Evolutionary conservation across 2,329 filamentous ascomycete species (phyloP), one percentile per base, ranked within the genome.

Genomic region (Fusarium lateritium): DNA sequence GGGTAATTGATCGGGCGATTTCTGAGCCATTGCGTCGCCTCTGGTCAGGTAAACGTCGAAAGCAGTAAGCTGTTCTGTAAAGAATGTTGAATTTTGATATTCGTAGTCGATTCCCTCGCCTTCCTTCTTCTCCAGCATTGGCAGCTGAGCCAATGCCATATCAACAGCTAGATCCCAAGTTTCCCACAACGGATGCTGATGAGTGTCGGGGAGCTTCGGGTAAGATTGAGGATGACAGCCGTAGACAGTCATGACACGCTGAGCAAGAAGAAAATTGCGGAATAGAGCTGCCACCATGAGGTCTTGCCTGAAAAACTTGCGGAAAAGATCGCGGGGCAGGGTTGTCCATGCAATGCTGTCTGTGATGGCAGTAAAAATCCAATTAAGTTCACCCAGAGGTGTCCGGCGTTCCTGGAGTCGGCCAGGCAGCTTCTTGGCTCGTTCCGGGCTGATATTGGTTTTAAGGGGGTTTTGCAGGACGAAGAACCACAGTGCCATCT

Each of bases 291-390:
- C 96, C n/a, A 99, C 96, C 94, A 99, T 98, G 14, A 99, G 85
- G 78, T 99, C 96, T 79, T 99, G 96, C 42, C 96, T 86, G 80
- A 99, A 99, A 63, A 98, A 93, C 79, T 97, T 97, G 80, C 97
- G 94, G 81, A 99, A 99, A 13, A 98, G 83, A 21, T 94, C 89
- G 45, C 95, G 91, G 5, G 94, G 93, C 6, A 99, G 83, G 7
- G 94, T 97, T 33, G 97, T 98, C 96, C 96, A 99, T 0, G 96
- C 96, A 74, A 99, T 99, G 2, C 95, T 98, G 78, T 99, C 96
- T 1, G 96, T 99, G 70, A 99, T 98, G 56, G 96, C 96, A 1
- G 96, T 99, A 77, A 99, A 98, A 36, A 99, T 99, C 96, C 96
- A 99, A 76, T 99, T 99, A 15, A 99, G 84, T 81, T 99, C 96